Evolutionary conservation across 148 eudicot species (phyloP).

Genomic region (Hydrangea macrophylla): DNA sequence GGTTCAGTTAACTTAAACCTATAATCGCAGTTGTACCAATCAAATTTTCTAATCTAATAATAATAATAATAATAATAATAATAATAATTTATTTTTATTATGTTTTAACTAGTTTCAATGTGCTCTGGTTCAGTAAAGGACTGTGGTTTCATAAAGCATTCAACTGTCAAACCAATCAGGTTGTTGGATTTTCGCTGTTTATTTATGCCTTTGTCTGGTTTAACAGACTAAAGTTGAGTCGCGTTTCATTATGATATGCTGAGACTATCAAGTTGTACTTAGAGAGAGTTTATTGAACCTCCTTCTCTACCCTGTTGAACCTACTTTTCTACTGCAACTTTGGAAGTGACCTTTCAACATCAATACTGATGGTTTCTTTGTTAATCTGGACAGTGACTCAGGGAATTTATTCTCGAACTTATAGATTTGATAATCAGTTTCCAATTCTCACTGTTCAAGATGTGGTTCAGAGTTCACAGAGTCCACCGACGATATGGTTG

Average conservation of each 20-base stretch:
- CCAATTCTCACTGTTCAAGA: conserved; percentile 55
- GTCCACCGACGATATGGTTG: conserved; percentile 72
- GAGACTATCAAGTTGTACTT: background rate
- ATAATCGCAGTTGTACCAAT: no score
- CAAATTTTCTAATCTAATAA: no score
- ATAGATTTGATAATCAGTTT: conserved; percentile 33
- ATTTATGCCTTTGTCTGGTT: no score
- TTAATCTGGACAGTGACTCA: conserved; percentile 47
- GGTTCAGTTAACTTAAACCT: no score
- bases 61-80: no score
- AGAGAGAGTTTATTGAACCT: background rate
- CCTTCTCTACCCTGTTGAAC: background rate
- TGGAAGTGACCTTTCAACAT: background rate
- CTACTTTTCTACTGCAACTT: conserved; percentile 10
- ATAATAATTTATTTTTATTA: no score
- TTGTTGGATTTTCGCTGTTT: no score
- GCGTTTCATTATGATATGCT: background rate
- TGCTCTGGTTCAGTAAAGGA: no score
- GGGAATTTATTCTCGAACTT: conserved; percentile 40
- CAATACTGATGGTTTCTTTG: background rate
- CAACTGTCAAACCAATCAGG: no score
- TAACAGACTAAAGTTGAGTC: background rate
- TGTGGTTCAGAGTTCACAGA: conserved; percentile 26
- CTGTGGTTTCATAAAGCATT: no score
- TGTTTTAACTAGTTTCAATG: no score